Percentiles rank a stretch among this genome's conserved stretches.
These are phyloP conservation scores for Hsuehochloa calcarea DNA, from an alignment of 176 grass and related monocot species.

Conservation along the genomic window DNA sequence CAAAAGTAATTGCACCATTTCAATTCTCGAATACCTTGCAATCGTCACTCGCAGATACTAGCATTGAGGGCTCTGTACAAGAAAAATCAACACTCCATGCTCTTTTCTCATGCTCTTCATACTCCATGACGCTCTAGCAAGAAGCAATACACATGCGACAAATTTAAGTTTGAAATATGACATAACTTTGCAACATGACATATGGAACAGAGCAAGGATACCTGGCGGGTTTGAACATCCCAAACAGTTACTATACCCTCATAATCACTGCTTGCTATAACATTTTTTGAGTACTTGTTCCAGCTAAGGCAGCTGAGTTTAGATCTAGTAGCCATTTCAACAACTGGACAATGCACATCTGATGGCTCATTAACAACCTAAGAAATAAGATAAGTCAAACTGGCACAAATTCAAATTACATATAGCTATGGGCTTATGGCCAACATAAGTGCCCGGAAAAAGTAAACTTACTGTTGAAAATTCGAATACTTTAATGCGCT, in stretches of 20 bases:
- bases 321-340: constrained; percentile 93
- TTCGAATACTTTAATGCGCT: constrained; percentile 97
- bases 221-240: constrained; percentile 94
- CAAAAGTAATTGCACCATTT: not conserved
- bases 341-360: constrained; percentile 91
- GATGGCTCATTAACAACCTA: constrained; percentile 94
- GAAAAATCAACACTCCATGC: constrained; percentile 99
- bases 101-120: constrained; percentile 99
- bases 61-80: constrained; percentile 80
- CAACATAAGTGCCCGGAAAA: not conserved
- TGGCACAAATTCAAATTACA: constrained; percentile 12
- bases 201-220: constrained; percentile 32
- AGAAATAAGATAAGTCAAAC: constrained; percentile 18
- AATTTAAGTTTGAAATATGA: constrained; percentile 23
- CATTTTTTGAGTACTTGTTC: constrained; percentile 99
- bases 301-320: constrained; percentile 99
- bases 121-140: constrained; percentile 95
- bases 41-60: constrained; percentile 99
- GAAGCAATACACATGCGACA: constrained; percentile 23
- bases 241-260: constrained; percentile 99
- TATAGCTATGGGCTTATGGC: not conserved
- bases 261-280: constrained; percentile 99
- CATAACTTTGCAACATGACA: constrained; percentile 6
- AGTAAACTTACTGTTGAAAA: constrained; percentile 78
- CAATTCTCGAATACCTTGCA: constrained; percentile 71